Evolutionary conservation across 345 rosid genomes (phyloP).

Genomic region (Acer negundo): DNA sequence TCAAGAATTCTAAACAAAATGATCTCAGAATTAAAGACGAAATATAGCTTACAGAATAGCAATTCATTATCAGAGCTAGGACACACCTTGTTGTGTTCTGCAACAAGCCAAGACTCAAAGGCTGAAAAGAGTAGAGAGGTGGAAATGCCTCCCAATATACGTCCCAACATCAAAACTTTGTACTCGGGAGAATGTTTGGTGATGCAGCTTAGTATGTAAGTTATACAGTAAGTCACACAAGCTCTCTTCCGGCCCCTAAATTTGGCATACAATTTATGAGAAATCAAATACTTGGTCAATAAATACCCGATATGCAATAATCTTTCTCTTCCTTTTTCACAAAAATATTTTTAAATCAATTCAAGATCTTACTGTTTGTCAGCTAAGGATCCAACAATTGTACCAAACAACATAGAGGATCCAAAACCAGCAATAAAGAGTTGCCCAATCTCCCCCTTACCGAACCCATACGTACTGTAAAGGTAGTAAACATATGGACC

Average conservation of each 20-base stretch:
- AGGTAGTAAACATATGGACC: constrained; percentile 80
- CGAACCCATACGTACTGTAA: constrained; percentile 66
- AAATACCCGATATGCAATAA: background rate
- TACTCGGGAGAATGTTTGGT: constrained; percentile 81
- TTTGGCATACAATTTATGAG: background rate
- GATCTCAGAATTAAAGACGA: background rate
- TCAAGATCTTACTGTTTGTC: constrained; percentile 57
- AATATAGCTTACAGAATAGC: background rate
- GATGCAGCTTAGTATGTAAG: constrained; percentile 69
- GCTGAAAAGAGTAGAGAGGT: constrained; percentile 78
- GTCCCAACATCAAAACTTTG: constrained; percentile 68
- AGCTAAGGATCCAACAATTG: constrained; percentile 78
- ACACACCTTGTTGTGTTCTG: constrained; percentile 73
- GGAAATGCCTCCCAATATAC: constrained; percentile 74
- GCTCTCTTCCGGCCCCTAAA: constrained; percentile 76
- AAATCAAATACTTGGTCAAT: background rate
- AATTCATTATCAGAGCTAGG: background rate
- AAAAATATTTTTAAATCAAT: background rate
- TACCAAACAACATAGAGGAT: constrained; percentile 82
- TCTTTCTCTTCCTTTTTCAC: background rate
- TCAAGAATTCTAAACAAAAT: background rate
- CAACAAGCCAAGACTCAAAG: constrained; percentile 87
- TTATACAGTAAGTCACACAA: constrained; percentile 64
- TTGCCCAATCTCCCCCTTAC: constrained; percentile 71
- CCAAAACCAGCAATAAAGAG: constrained; percentile 81